Evolutionary conservation across 306 rosid species (phyloP).

Genomic region (Rubus parviflorus): DNA sequence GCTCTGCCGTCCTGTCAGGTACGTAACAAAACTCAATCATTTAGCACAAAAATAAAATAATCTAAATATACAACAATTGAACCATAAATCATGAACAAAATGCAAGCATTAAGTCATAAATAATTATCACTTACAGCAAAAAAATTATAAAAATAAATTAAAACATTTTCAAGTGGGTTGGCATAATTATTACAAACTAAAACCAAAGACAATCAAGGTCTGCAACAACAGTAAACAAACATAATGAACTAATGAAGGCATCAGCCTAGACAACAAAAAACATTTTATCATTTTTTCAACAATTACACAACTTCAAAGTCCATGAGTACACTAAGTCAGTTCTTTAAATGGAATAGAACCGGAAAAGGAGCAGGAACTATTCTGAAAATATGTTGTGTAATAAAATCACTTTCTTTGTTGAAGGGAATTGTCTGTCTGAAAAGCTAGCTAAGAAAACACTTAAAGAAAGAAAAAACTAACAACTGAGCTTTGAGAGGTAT

Average conservation of each 20-base stretch:
- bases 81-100: neutral
- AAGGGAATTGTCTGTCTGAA: neutral
- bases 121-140: neutral
- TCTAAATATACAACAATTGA: neutral
- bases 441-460: neutral
- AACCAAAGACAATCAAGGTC: neutral
- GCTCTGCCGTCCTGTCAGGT: conserved; percentile 80
- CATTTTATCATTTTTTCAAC: neutral
- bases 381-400: neutral
- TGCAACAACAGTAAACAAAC: neutral
- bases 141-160: neutral
- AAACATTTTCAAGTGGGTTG: neutral
- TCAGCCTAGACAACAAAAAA: neutral
- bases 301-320: neutral
- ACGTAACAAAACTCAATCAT: conserved; percentile 31
- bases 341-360: neutral
- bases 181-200: neutral
- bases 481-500: neutral
- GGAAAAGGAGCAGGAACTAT: neutral
- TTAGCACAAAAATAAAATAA: neutral
- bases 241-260: neutral
- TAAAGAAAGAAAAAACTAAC: neutral
- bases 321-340: neutral
- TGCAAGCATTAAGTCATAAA: neutral
- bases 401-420: neutral